Base-by-base conservation (phyloP, 2,329 filamentous ascomycete species). In the Trichoderma polysporum region DNA sequence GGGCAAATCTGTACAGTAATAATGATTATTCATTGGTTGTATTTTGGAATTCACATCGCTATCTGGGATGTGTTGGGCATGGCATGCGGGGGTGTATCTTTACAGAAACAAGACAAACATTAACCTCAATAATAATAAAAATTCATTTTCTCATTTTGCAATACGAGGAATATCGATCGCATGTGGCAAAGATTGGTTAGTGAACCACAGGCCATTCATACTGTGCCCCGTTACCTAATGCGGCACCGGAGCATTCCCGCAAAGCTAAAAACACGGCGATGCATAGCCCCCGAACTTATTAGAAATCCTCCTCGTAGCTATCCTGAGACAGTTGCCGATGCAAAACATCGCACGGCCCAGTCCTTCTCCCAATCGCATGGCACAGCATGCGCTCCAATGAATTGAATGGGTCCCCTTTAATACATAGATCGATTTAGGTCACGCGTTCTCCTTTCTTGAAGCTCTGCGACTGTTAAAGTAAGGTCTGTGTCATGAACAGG, bases 371-470 rank as follows among this genome's bases (percentile, higher is more conserved):
- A 29, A 60, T 27, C 9, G 27, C n/a, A 41, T 35, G 2, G 54
- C 25, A 50, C 47, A 54, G 56, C 37, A 25, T 52, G 47, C 37
- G 56, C 56, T 61, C 64, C 56, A 66, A 61, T 47, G 27, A 61
- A 61, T 56, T 53, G 59, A 62, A 53, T 62, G 59, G 57, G 57
- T 41, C 57, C 57, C 64, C 12, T 33, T n/a, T 62, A 25, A 15
- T 50, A 50, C n/a, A 37, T 35, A 56, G 39, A 56, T 62, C 57
- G 19, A 67, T 67, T 45, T 56, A 63, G 58, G 65, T 57, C 58
- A 67, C 65, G 58, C 65, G 57, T 63, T 57, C 39, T 57, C 59
- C 65, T 50, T 62, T 63, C 50, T 62, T 13, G 27, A 56, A 62
- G 52, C 65, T 61, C 29, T 54, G 29, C 64, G 49, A 54, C 27